Evolutionary conservation across 75 land plant species (phyloP).

Genomic region (Chamaecyparis obtusa): DNA sequence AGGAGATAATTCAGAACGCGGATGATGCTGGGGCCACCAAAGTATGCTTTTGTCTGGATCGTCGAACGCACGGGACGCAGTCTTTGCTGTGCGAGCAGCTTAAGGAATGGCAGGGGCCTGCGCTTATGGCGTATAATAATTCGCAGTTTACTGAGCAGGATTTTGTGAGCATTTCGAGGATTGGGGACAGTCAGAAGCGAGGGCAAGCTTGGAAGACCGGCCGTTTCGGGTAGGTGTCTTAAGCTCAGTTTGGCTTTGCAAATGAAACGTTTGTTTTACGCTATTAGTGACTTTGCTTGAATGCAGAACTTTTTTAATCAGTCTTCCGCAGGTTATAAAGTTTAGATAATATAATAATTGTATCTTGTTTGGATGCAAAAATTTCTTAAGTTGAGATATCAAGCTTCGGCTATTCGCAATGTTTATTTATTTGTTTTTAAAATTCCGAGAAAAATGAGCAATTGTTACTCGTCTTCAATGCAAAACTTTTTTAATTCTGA

Average conservation of each 20-base stretch:
- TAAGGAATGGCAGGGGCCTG: conserved; percentile 92
- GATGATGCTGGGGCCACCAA: conserved; percentile 94
- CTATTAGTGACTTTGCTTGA: background rate
- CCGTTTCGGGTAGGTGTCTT: conserved; percentile 76
- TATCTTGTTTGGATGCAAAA: too few relatives aligned
- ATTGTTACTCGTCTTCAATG: too few relatives aligned
- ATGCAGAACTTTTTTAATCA: background rate
- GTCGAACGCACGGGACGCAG: conserved; percentile 51
- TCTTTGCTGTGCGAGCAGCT: conserved; percentile 55
- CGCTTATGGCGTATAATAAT: conserved; percentile 78
- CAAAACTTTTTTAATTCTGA: too few relatives aligned
- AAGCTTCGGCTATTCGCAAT: too few relatives aligned
- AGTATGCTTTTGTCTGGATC: conserved; percentile 81
- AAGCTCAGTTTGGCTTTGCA: background rate
- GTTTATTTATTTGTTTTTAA: too few relatives aligned
- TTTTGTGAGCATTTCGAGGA: conserved; percentile 91
- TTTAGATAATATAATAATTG: too few relatives aligned
- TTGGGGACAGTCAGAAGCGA: conserved; percentile 89
- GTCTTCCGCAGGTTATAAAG: too few relatives aligned
- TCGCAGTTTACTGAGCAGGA: conserved; percentile 86
- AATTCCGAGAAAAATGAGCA: too few relatives aligned
- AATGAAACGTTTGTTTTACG: background rate
- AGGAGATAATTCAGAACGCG: conserved; percentile 97
- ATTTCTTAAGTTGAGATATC: too few relatives aligned
- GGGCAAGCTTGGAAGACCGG: conserved; percentile 93